phyloP scores from a whole-genome alignment of 73 alveolate species.

The Paramecium sexaurelia region DNA sequence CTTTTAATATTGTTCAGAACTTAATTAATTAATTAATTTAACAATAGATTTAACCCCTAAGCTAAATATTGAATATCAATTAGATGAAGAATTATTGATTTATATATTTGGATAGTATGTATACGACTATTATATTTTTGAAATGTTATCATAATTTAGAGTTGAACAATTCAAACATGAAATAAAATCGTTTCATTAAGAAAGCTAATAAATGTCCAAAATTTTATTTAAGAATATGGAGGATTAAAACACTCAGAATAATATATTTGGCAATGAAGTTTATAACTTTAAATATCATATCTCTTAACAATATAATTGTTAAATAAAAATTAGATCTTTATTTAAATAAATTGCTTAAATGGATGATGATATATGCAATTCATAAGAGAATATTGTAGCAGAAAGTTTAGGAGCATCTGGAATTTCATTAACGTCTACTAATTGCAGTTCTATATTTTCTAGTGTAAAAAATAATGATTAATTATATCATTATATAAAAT shows the following conservation, averaged over 20 bases:
- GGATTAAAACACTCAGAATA: background rate
- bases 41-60: background rate
- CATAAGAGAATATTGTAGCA: background rate
- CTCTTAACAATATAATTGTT: background rate
- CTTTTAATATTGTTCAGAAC: background rate
- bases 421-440: background rate
- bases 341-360: background rate
- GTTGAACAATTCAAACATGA: background rate
- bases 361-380: background rate
- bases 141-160: background rate
- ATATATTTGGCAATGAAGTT: background rate
- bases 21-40: background rate
- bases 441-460: background rate
- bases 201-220: background rate
- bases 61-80: background rate
- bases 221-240: background rate
- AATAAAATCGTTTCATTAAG: background rate
- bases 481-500: background rate
- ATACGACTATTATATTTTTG: background rate
- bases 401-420: slow-evolving; percentile 29
- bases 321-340: background rate
- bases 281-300: background rate
- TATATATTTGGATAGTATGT: slow-evolving; percentile 31
- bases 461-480: slow-evolving; percentile 1
- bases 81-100: background rate